Conservation (phyloP, 2,329 filamentous ascomycete species). For the Ascochyta pisi region DNA sequence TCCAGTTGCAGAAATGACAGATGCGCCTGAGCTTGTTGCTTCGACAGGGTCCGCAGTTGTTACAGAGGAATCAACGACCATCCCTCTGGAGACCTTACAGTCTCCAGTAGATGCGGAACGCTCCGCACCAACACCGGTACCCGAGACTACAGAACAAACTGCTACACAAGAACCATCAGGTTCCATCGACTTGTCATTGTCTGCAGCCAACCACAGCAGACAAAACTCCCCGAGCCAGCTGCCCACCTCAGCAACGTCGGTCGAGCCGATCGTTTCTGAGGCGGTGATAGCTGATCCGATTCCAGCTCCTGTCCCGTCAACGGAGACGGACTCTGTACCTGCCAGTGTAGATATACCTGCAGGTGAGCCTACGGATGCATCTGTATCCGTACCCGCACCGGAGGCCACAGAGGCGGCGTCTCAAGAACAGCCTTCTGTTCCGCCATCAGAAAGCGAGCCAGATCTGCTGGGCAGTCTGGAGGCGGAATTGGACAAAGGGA, state of each 20-base stretch:
- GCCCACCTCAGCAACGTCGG: constrained; percentile 25
- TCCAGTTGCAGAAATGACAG: constrained; percentile 22
- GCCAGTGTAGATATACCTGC: constrained; percentile 3
- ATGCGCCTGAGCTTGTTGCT: constrained; percentile 8
- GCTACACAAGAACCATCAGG: constrained; percentile 45
- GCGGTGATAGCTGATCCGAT: constrained; percentile 3
- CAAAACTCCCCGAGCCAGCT: constrained; percentile 45
- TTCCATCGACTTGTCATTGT: constrained; percentile 54
- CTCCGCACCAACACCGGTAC: not conserved
- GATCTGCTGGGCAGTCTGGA: constrained; percentile 59
- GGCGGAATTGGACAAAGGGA: constrained; percentile 50
- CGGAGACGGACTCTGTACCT: constrained; percentile 3
- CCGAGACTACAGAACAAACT: constrained; percentile 11
- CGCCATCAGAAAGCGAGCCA: constrained; percentile 48
- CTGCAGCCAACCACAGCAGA: constrained; percentile 46
- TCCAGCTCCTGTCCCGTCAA: constrained; percentile 7
- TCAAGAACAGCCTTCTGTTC: constrained; percentile 21
- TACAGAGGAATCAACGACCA: constrained; percentile 8
- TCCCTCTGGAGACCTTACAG: constrained; percentile 17
- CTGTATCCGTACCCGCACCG: constrained; percentile 10
- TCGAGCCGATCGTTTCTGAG: constrained; percentile 5
- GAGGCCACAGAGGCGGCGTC: constrained; percentile 14
- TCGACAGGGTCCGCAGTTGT: constrained; percentile 8
- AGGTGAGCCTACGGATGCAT: not conserved
- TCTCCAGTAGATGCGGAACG: constrained; percentile 7